Conservation (phyloP, 345 rosid genomes). For the Abelmoschus esculentus region DNA sequence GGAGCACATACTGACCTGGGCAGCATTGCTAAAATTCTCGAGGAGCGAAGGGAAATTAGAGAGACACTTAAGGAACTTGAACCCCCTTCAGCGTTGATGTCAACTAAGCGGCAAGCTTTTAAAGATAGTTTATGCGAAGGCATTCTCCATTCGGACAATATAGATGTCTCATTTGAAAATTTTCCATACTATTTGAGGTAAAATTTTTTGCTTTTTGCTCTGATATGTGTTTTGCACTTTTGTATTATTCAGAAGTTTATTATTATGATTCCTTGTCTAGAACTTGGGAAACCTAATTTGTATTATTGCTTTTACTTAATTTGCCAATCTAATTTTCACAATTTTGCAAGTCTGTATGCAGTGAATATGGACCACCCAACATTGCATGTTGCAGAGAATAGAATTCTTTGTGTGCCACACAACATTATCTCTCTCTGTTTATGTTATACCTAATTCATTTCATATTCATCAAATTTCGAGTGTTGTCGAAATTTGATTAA, state of each 20-base stretch:
- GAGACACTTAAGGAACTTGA: conserved; percentile 48
- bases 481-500: background rate
- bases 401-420: background rate
- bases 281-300: background rate
- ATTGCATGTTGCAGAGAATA: background rate
- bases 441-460: background rate
- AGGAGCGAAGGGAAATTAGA: conserved; percentile 48
- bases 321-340: background rate
- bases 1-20: conserved; percentile 49
- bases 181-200: conserved; percentile 92
- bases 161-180: conserved; percentile 68
- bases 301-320: background rate
- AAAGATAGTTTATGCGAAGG: conserved; percentile 68
- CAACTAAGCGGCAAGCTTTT: conserved; percentile 54
- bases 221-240: background rate
- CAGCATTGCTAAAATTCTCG: conserved; percentile 58
- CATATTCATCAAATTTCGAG: background rate
- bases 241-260: background rate
- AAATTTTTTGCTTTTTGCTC: conserved; percentile 5
- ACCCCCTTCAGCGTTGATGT: conserved; percentile 34
- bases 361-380: background rate
- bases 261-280: background rate
- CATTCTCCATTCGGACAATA: conserved; percentile 47
- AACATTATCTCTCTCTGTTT: background rate
- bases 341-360: background rate